A percentile compares a stretch with the other conserved stretches of the same genome.
Conservation (phyloP, 2,329 filamentous ascomycete species). For the Geosmithia morbida region DNA sequence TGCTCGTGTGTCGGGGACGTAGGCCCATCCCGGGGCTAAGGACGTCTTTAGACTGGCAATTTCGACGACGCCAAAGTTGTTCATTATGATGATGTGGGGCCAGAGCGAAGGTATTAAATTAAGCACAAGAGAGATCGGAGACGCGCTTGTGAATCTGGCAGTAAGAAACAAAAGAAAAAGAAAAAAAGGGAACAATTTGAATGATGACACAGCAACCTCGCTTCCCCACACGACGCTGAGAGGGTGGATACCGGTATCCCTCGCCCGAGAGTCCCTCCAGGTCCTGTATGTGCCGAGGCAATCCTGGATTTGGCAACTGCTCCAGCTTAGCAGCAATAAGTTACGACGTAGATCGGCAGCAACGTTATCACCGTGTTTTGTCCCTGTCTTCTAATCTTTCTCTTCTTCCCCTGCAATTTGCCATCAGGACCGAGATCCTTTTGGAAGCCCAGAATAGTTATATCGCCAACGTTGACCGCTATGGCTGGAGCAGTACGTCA, state of each 20-base stretch:
- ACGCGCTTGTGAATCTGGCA: not conserved
- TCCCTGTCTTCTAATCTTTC: too few relatives aligned
- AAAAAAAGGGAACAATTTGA: not conserved
- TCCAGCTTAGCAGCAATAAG: too few relatives aligned
- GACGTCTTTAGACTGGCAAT: constrained; percentile 56
- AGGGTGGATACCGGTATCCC: too few relatives aligned
- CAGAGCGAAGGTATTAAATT: not conserved
- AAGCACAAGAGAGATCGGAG: not conserved
- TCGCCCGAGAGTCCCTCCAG: too few relatives aligned
- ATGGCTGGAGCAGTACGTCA: constrained; percentile 1
- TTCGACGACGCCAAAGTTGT: constrained; percentile 69
- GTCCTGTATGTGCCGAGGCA: too few relatives aligned
- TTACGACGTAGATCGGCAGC: too few relatives aligned
- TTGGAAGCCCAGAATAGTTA: not conserved
- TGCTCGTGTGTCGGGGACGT: constrained; percentile 62
- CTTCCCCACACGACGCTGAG: too few relatives aligned
- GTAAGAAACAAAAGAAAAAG: not conserved
- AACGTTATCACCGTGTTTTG: too few relatives aligned
- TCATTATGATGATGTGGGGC: constrained; percentile 24
- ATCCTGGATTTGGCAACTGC: too few relatives aligned
- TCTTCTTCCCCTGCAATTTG: too few relatives aligned
- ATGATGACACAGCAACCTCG: not conserved
- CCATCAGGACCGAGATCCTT: not conserved
- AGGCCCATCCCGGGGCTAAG: constrained; percentile 77
- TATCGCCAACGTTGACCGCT: not conserved